Percentiles rank a stretch among this genome's conserved stretches.
phyloP scores from a whole-genome alignment of 2,329 filamentous ascomycete genomes.

The Seiridium cupressi region DNA sequence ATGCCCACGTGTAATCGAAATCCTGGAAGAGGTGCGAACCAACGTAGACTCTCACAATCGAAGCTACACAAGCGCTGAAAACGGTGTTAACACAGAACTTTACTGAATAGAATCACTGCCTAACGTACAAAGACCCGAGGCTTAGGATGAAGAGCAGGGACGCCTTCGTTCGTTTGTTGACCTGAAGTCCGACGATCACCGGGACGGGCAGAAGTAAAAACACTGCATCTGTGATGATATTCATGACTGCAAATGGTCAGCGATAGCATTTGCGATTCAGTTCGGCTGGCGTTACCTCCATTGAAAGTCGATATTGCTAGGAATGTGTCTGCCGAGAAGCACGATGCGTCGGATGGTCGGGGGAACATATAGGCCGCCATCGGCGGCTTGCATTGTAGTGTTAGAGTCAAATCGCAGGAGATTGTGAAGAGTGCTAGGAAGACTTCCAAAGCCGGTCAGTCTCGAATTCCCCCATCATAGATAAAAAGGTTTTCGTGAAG shows the following conservation, averaged over 20 bases:
- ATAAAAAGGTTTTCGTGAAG: not conserved
- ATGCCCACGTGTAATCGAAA: conserved; percentile 2
- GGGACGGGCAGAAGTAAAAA: conserved; percentile 11
- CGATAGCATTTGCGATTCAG: not conserved
- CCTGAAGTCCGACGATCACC: conserved; percentile 9
- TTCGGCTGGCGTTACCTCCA: not conserved
- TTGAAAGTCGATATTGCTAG: conserved; percentile 6
- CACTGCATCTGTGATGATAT: conserved; percentile 9
- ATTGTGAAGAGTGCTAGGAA: conserved; percentile 10
- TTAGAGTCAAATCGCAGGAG: conserved; percentile 6
- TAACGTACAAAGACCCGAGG: conserved; percentile 8
- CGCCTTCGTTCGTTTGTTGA: conserved; percentile 9
- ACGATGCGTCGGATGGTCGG: not conserved
- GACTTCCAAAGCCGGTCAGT: not conserved
- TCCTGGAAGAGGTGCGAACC: conserved; percentile 7
- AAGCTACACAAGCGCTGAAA: conserved; percentile 7
- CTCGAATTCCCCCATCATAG: not conserved
- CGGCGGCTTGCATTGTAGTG: conserved; percentile 7
- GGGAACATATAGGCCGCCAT: not conserved
- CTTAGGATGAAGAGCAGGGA: conserved; percentile 5
- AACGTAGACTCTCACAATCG: conserved; percentile 2
- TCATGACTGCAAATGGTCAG: conserved; percentile 2
- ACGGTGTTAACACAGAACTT: not conserved
- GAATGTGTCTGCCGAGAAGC: conserved; percentile 6
- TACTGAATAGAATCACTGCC: not conserved